phyloP scores from a whole-genome alignment of 805 yeast species.

The Myxozyma udenii region DNA sequence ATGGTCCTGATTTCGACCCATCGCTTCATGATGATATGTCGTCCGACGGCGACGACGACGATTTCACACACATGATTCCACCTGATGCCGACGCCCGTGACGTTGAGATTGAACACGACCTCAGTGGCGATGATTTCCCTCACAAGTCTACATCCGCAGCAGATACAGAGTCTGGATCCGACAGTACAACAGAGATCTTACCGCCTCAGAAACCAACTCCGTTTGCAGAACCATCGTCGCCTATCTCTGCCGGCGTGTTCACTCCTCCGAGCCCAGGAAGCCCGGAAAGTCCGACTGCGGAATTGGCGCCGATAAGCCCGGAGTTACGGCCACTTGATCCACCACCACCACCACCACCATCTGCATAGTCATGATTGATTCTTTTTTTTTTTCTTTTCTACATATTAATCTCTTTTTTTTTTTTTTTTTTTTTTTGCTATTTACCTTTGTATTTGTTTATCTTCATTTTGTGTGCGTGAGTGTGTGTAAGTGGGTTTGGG shows the following conservation, averaged over 20 bases:
- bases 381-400: background rate
- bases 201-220: too few relatives aligned
- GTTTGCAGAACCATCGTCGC: too few relatives aligned
- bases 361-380: background rate
- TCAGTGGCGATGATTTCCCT: background rate
- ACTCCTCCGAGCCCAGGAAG: too few relatives aligned
- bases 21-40: background rate
- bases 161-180: too few relatives aligned
- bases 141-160: too few relatives aligned
- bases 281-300: constrained; percentile 11
- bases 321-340: constrained; percentile 17
- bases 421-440: background rate
- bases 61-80: constrained; percentile 14
- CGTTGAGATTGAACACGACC: background rate
- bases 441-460: background rate
- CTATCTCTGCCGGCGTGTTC: too few relatives aligned
- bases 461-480: too few relatives aligned
- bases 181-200: too few relatives aligned
- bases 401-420: background rate
- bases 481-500: too few relatives aligned
- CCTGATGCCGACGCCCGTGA: too few relatives aligned
- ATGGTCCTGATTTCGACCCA: background rate
- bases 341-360: constrained; percentile 5
- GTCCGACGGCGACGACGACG: constrained; percentile 21
- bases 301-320: constrained; percentile 6